Conservation (phyloP, 163 green algal species). For the Chlamydomonas reinhardtii region DNA sequence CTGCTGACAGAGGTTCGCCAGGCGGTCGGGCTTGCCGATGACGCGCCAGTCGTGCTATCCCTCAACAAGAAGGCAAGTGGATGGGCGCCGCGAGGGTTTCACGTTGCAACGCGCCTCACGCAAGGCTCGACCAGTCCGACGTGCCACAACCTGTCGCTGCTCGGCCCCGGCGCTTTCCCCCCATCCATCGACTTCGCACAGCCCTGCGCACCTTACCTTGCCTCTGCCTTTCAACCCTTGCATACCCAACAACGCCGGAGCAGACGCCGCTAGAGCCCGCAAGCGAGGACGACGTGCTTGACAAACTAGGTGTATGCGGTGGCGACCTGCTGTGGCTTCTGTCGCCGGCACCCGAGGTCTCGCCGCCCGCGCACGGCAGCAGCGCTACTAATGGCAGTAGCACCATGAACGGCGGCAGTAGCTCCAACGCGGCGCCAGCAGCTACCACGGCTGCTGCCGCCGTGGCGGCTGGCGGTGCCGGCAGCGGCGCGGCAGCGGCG, state of each 20-base stretch:
- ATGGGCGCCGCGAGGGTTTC: too few relatives aligned
- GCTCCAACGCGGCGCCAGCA: not conserved
- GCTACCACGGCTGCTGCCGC: not conserved
- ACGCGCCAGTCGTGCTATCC: slow-evolving; percentile 15
- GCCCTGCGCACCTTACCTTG: too few relatives aligned
- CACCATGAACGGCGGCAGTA: not conserved
- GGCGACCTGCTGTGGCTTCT: slow-evolving; percentile 46
- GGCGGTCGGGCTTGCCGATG: not conserved
- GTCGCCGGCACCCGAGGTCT: not conserved
- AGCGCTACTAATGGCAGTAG: not conserved
- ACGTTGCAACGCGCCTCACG: too few relatives aligned
- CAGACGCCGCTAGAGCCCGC: too few relatives aligned
- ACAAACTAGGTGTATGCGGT: slow-evolving; percentile 28
- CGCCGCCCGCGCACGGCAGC: not conserved
- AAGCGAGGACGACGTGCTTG: not conserved
- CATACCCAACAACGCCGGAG: too few relatives aligned
- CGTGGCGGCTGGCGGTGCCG: not conserved
- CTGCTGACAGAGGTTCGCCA: not conserved
- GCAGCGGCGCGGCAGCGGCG: not conserved
- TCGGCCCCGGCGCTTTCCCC: too few relatives aligned
- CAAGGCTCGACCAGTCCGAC: too few relatives aligned
- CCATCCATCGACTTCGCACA: too few relatives aligned
- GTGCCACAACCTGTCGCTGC: too few relatives aligned
- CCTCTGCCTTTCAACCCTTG: too few relatives aligned
- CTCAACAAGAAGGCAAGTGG: slow-evolving; percentile 57